These are phyloP conservation scores for Brasenia schreberi DNA, from an alignment of 164 flowering plant genomes.

Conservation along the genomic window DNA sequence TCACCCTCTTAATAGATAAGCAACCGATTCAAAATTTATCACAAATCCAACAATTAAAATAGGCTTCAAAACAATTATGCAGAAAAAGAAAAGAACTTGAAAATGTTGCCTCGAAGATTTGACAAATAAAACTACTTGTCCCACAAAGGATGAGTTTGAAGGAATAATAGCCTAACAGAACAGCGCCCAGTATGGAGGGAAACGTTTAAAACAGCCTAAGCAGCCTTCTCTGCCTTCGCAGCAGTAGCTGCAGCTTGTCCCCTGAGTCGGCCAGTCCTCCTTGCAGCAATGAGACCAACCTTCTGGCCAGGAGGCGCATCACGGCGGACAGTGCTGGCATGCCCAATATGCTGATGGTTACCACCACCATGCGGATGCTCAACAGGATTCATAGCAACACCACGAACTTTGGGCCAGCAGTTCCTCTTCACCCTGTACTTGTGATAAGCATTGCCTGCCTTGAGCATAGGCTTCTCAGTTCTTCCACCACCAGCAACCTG, in stretches of 20 bases:
- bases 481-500: constrained; percentile 16
- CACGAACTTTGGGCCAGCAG: constrained; percentile 17
- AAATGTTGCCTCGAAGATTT: too few relatives aligned
- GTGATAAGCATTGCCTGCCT: constrained; percentile 15
- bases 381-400: constrained; percentile 16
- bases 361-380: constrained; percentile 15
- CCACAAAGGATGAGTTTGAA: too few relatives aligned
- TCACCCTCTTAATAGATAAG: too few relatives aligned
- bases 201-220: constrained; percentile 1
- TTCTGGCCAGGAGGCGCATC: constrained; percentile 17
- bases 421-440: constrained; percentile 14
- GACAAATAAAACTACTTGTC: too few relatives aligned
- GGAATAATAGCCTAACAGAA: too few relatives aligned
- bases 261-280: constrained; percentile 15
- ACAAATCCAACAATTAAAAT: too few relatives aligned
- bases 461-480: constrained; percentile 13
- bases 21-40: too few relatives aligned
- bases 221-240: constrained; percentile 12
- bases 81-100: too few relatives aligned
- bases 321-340: constrained; percentile 10
- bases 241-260: constrained; percentile 18
- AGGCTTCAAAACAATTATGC: too few relatives aligned
- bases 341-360: constrained; percentile 8
- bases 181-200: neutral
- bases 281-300: constrained; percentile 13